A percentile compares a stretch with the other conserved stretches of the same genome.
phyloP scores from a whole-genome alignment of 805 yeast genomes.

The Myxozyma melibiosi region DNA sequence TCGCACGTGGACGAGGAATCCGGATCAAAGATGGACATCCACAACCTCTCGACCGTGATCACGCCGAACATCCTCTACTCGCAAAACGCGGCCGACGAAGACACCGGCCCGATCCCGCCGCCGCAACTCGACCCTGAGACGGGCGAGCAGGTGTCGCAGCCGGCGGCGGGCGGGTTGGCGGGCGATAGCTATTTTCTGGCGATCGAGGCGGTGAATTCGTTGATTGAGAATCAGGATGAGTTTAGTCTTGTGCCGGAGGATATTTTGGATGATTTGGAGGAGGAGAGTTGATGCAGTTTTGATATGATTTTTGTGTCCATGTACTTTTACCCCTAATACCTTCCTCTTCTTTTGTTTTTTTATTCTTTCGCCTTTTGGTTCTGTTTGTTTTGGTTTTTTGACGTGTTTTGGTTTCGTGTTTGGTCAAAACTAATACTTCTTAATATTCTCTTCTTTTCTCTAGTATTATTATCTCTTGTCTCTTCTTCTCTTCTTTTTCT shows the following conservation, averaged over 20 bases:
- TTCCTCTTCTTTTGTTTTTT: neutral
- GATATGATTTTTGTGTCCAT: neutral
- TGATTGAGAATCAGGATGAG: constrained; percentile 80
- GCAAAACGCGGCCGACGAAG: constrained; percentile 4
- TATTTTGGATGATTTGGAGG: constrained; percentile 39
- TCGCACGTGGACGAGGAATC: constrained; percentile 87
- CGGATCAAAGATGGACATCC: constrained; percentile 95
- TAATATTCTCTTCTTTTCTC: too few relatives aligned
- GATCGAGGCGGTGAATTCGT: constrained; percentile 82
- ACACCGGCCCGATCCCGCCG: neutral
- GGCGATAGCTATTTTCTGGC: constrained; percentile 74
- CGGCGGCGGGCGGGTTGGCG: constrained; percentile 48
- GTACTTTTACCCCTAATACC: too few relatives aligned
- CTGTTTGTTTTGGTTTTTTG: neutral
- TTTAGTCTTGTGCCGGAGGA: constrained; percentile 76
- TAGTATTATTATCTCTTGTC: too few relatives aligned
- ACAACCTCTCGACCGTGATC: constrained; percentile 91
- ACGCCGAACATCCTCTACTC: constrained; percentile 86
- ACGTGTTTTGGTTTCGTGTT: neutral
- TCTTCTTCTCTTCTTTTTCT: too few relatives aligned
- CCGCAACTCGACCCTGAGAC: constrained; percentile 1
- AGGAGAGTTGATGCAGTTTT: neutral
- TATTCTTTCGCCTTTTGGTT: neutral
- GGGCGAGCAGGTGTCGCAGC: constrained; percentile 6
- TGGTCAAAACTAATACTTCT: too few relatives aligned